phyloP scores from a whole-genome alignment of 2,329 filamentous ascomycete species.

The Penicillium sp. region DNA sequence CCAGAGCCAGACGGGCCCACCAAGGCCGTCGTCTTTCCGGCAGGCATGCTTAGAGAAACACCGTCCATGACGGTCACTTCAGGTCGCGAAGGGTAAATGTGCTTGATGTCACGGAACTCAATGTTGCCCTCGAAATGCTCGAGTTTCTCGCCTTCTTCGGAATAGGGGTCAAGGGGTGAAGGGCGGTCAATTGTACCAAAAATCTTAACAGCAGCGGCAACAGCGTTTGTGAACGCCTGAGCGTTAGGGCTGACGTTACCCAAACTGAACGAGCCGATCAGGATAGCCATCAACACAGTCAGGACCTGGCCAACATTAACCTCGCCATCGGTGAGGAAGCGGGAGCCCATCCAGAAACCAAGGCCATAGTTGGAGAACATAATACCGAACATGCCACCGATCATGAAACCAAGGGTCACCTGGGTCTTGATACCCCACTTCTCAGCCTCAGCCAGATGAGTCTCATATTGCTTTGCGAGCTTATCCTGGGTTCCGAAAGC shows the following conservation, averaged over 20 bases:
- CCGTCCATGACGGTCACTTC: conserved; percentile 82
- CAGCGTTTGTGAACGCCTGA: conserved; percentile 73
- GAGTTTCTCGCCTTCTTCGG: conserved; percentile 61
- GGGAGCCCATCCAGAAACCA: conserved; percentile 78
- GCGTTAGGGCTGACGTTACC: conserved; percentile 78
- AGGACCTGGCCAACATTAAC: conserved; percentile 63
- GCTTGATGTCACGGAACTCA: conserved; percentile 71
- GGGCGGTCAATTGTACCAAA: conserved; percentile 82
- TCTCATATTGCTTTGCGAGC: conserved; percentile 76
- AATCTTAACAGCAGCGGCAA: conserved; percentile 82
- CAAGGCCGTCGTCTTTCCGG: conserved; percentile 83
- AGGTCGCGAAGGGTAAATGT: conserved; percentile 87
- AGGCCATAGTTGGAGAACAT: conserved; percentile 81
- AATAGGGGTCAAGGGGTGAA: conserved; percentile 73
- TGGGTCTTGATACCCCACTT: conserved; percentile 69
- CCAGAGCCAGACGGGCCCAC: too few species aligned
- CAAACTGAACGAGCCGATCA: conserved; percentile 86
- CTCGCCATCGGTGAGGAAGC: conserved; percentile 59
- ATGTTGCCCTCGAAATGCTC: conserved; percentile 69
- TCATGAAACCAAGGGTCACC: conserved; percentile 63
- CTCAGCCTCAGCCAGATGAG: conserved; percentile 63
- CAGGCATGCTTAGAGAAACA: conserved; percentile 69
- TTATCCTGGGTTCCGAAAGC: conserved; percentile 91
- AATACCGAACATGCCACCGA: conserved; percentile 72
- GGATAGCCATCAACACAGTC: conserved; percentile 79